A percentile compares a stretch with the other conserved stretches of the same genome.
These are phyloP conservation scores for Lasiodiplodia citricola DNA, from an alignment of 2,329 filamentous ascomycete species.

Conservation along the genomic window DNA sequence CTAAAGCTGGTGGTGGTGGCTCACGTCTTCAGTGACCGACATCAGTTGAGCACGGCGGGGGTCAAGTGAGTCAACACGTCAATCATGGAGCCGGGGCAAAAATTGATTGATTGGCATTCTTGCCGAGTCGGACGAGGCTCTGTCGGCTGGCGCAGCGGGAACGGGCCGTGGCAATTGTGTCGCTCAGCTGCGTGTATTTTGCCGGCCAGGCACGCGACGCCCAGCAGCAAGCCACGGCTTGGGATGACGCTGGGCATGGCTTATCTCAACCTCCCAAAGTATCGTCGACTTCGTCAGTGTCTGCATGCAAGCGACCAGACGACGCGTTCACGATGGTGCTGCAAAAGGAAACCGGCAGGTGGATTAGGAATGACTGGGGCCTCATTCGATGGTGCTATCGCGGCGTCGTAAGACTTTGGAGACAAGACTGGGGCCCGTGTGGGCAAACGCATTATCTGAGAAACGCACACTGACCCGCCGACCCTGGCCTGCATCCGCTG, in stretches of 20 bases:
- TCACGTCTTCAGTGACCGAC: not conserved
- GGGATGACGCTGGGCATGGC: not conserved
- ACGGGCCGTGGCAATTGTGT: slow-evolving; percentile 2
- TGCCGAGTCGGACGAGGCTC: not conserved
- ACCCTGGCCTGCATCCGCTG: not conserved
- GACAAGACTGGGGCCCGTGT: not conserved
- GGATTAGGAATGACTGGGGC: not conserved
- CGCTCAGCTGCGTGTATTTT: not conserved
- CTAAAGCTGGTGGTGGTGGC: not conserved
- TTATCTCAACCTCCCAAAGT: not conserved
- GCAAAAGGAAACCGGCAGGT: not conserved
- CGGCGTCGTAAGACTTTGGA: not conserved
- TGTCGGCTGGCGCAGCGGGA: slow-evolving; percentile 1
- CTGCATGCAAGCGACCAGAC: not conserved
- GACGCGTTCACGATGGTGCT: not conserved
- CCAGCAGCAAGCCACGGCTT: not conserved
- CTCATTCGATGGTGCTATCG: not conserved
- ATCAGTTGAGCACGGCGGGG: not conserved
- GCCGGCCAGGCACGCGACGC: slow-evolving; percentile 5
- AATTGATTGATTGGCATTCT: not conserved
- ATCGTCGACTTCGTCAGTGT: not conserved
- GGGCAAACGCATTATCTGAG: not conserved
- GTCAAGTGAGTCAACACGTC: not conserved
- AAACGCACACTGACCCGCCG: not conserved
- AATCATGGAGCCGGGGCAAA: not conserved